phyloP scores from a whole-genome alignment of 2,329 filamentous ascomycete species.

The Microsporum ferrugineum region DNA sequence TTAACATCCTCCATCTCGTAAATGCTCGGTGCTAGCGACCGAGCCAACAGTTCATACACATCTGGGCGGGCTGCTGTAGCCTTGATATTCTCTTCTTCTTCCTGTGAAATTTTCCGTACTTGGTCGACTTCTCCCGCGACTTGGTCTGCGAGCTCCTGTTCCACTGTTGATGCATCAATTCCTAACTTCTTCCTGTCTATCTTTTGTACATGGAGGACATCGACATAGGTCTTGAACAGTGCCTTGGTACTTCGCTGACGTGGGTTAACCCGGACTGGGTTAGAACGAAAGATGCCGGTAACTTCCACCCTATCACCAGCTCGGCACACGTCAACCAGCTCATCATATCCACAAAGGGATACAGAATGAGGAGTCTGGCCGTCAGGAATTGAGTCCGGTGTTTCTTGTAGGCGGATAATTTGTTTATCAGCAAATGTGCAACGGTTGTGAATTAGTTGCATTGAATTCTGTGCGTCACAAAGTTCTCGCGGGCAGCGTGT shows the following conservation, averaged over 20 bases:
- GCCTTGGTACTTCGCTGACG: slow-evolving; percentile 86
- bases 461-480: slow-evolving; percentile 80
- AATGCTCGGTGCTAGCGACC: slow-evolving; percentile 85
- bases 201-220: slow-evolving; percentile 91
- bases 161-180: slow-evolving; percentile 77
- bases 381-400: slow-evolving; percentile 84
- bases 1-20: slow-evolving; percentile 99
- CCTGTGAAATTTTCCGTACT: slow-evolving; percentile 66
- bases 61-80: slow-evolving; percentile 68
- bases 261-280: slow-evolving; percentile 85
- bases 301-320: slow-evolving; percentile 92
- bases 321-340: slow-evolving; percentile 94
- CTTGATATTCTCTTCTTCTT: slow-evolving; percentile 82
- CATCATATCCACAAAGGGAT: slow-evolving; percentile 90
- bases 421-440: slow-evolving; percentile 95
- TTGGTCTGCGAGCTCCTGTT: slow-evolving; percentile 65
- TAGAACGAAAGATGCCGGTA: slow-evolving; percentile 93
- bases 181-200: slow-evolving; percentile 91
- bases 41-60: slow-evolving; percentile 82
- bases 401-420: slow-evolving; percentile 96
- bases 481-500: slow-evolving; percentile 74
- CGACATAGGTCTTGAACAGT: slow-evolving; percentile 95
- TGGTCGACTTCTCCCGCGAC: slow-evolving; percentile 65
- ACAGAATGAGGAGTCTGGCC: slow-evolving; percentile 97
- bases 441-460: slow-evolving; percentile 96